Evolutionary conservation across 2,329 filamentous ascomycete genomes (phyloP).

Genomic region (Tolypocladium nubicola): DNA sequence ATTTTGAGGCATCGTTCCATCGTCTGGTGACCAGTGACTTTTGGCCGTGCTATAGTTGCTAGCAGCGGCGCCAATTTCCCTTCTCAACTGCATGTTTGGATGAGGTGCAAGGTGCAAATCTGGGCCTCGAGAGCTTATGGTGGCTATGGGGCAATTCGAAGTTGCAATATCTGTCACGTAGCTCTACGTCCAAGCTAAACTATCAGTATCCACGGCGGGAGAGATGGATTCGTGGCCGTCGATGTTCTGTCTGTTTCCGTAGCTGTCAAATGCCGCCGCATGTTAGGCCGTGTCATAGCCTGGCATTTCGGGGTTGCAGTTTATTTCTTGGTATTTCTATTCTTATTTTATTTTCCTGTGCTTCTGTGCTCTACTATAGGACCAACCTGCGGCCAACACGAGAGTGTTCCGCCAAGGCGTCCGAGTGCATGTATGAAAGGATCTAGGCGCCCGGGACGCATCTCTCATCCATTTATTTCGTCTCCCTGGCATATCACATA

Average conservation of each 20-base stretch:
- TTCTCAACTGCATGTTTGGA: neutral
- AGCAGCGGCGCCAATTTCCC: neutral
- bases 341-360: neutral
- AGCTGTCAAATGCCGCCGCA: too few relatives aligned
- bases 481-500: conserved; percentile 2
- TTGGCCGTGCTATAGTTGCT: too few relatives aligned
- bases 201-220: neutral
- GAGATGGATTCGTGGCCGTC: too few relatives aligned
- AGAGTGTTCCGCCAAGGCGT: neutral
- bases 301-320: neutral
- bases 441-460: neutral
- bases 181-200: neutral
- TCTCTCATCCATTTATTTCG: conserved; percentile 7
- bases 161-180: neutral
- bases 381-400: neutral
- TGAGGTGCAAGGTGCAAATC: too few relatives aligned
- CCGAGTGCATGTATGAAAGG: neutral
- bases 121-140: neutral
- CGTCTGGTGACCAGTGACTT: too few relatives aligned
- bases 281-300: neutral
- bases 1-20: neutral
- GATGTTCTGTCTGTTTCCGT: too few relatives aligned
- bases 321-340: too few relatives aligned
- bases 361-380: neutral
- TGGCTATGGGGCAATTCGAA: neutral